Evolutionary conservation across 2,329 filamentous ascomycete genomes (phyloP), one percentile per base, ranked within the genome.

Genomic region (Xylaria polymorpha): DNA sequence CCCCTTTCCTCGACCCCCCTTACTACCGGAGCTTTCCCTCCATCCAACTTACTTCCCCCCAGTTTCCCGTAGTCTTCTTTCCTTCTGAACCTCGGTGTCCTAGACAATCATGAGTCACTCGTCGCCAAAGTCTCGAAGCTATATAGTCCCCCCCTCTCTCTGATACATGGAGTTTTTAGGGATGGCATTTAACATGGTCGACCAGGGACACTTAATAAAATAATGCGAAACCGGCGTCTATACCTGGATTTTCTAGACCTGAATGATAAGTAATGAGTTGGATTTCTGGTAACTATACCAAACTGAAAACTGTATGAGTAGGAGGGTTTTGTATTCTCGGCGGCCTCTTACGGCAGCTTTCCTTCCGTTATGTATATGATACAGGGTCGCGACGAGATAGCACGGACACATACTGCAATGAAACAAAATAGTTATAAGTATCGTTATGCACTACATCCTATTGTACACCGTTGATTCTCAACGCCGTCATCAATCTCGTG

Each of bases 51-150:
- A 39, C 46, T 25, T 39, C 37, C 46, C 32, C 56, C 44, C 7
- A 22, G 35, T 37, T 22, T 63, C 66, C 68, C 48, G 4, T 65
- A 56, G 32, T 48, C 18, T 60, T 48, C 18, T 60, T 50, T 39
- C 43, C 66, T 70, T 70, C 68, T 70, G 61, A 70, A 68, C 43
- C 43, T 70, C 61, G 65, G 51, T 66, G 41, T 62, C 46, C 61
- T 70, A 70, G 68, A 68, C 68, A 70, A 70, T 70, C 51, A 70
- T 68, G 61, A 70, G 58, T 67, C 64, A 68, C n/a, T 25, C 50
- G 60, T 61, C 57, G 57, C 53, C 68, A 61, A 70, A 68, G 64
- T 70, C 20, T 64, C 63, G 67, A 69, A 35, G 18, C 35, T 43
- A 61, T 15, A 32, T 41, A 48, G 14, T 29, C 41, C 46, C 51